Conservation (phyloP, 2,329 filamentous ascomycete species). For the Hypomyces perniciosus region DNA sequence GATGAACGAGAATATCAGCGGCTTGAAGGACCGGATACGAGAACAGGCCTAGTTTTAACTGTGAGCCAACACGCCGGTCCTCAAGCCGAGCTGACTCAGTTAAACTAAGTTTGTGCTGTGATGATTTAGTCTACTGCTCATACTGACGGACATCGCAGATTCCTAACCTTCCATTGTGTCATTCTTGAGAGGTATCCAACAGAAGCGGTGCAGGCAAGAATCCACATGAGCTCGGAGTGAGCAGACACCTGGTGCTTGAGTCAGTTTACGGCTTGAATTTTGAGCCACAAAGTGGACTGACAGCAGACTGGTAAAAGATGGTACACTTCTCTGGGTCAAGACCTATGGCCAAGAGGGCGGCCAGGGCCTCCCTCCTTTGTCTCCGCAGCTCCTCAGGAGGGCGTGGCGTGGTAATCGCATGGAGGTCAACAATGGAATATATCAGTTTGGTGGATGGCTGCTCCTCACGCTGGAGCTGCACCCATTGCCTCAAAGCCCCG, state of each 20-base stretch:
- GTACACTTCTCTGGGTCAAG: slow-evolving; percentile 69
- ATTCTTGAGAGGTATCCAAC: slow-evolving; percentile 95
- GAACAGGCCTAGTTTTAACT: slow-evolving; percentile 80
- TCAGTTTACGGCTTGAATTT: not conserved
- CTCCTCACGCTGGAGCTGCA: slow-evolving; percentile 61
- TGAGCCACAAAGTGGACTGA: slow-evolving; percentile 35
- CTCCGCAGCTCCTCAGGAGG: slow-evolving; percentile 53
- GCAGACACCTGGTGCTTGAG: slow-evolving; percentile 52
- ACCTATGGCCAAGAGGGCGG: slow-evolving; percentile 76
- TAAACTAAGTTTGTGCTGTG: slow-evolving; percentile 66
- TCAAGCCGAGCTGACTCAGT: slow-evolving; percentile 52
- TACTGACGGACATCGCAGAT: not conserved
- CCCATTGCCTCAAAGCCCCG: slow-evolving; percentile 84
- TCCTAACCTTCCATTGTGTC: slow-evolving; percentile 91
- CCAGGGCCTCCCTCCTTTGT: slow-evolving; percentile 69
- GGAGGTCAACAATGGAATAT: slow-evolving; percentile 87
- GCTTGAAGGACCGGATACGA: slow-evolving; percentile 95
- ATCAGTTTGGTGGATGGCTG: slow-evolving; percentile 56
- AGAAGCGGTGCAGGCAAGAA: slow-evolving; percentile 83
- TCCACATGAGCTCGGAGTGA: slow-evolving; percentile 94
- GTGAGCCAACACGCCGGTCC: slow-evolving; percentile 51
- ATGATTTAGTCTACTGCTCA: not conserved
- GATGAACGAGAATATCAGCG: slow-evolving; percentile 85
- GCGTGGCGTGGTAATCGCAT: slow-evolving; percentile 81
- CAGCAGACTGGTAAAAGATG: slow-evolving; percentile 77